These are phyloP conservation scores for Eleusine indica DNA, from an alignment of 176 grass and related monocot species.

Conservation along the genomic window DNA sequence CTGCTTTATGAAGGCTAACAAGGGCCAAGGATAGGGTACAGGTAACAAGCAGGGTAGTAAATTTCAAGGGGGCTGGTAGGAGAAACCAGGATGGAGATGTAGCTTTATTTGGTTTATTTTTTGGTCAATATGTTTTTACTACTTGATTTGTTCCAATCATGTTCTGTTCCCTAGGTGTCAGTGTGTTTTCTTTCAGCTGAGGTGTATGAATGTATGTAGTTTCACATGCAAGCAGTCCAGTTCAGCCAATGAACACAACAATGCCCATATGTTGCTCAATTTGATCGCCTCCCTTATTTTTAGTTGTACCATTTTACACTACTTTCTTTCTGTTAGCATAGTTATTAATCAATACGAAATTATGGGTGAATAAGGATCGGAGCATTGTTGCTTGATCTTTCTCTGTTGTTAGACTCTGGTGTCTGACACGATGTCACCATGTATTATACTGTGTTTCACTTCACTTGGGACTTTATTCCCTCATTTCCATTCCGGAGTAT, in stretches of 20 bases:
- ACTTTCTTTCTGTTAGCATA: not conserved
- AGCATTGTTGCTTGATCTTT: not conserved
- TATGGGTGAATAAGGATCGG: not conserved
- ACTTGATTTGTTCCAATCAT: not conserved
- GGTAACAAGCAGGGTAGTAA: not conserved
- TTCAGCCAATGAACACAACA: not conserved
- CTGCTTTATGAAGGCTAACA: conserved; percentile 70
- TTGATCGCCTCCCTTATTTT: not conserved
- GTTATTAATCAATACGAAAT: not conserved
- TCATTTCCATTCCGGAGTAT: too few relatives aligned
- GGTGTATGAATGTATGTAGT: not conserved
- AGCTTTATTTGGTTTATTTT: not conserved
- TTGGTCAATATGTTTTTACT: not conserved
- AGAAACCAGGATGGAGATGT: not conserved
- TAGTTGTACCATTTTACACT: not conserved
- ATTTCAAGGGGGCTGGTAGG: conserved; percentile 24
- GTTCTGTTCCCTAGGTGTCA: not conserved
- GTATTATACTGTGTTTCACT: not conserved
- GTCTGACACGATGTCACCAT: not conserved
- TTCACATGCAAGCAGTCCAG: not conserved
- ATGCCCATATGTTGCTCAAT: not conserved
- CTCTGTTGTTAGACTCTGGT: not conserved
- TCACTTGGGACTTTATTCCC: not conserved
- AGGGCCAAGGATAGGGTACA: conserved; percentile 24
- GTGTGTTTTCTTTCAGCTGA: not conserved